Conservation (phyloP, 2,329 filamentous ascomycete species). For the Raffaelea arxii region DNA sequence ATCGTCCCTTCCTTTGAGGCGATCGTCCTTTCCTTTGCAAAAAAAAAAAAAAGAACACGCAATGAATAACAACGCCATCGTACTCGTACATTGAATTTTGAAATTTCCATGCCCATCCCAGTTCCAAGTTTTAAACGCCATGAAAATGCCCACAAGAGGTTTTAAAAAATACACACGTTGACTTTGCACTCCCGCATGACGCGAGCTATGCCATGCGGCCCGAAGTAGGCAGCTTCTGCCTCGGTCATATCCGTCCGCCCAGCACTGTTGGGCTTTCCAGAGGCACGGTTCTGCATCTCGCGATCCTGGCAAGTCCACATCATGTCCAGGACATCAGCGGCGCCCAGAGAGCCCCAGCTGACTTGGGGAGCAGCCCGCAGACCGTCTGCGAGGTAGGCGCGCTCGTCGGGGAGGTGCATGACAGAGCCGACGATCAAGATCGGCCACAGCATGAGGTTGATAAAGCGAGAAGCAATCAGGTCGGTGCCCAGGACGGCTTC, state of each 20-base stretch:
- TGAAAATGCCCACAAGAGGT: too few relatives aligned
- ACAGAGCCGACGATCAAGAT: slow-evolving; percentile 11
- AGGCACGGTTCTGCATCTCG: neutral
- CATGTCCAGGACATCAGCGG: slow-evolving; percentile 9
- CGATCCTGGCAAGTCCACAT: slow-evolving; percentile 10
- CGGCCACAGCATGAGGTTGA: slow-evolving; percentile 12
- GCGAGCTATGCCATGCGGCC: neutral
- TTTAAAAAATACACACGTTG: neutral
- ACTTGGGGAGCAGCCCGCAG: slow-evolving; percentile 7
- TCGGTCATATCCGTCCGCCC: neutral
- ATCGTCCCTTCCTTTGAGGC: too few relatives aligned
- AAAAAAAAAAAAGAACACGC: too few relatives aligned
- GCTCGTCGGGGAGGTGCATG: slow-evolving; percentile 5
- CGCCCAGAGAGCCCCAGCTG: slow-evolving; percentile 10
- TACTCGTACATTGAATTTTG: too few relatives aligned
- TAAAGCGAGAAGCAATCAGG: slow-evolving; percentile 11
- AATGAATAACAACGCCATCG: too few relatives aligned
- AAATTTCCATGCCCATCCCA: too few relatives aligned
- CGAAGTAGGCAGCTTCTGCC: neutral
- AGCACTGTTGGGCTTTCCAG: neutral
- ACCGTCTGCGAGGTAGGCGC: slow-evolving; percentile 8
- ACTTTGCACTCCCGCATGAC: neutral
- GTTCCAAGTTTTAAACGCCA: too few relatives aligned
- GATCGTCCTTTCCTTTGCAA: too few relatives aligned
- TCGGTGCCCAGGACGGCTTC: slow-evolving; percentile 8